Evolutionary conservation across 257 asterid species (phyloP), one percentile per base, ranked within the genome.

Genomic region (Primulina huaijiensis): DNA sequence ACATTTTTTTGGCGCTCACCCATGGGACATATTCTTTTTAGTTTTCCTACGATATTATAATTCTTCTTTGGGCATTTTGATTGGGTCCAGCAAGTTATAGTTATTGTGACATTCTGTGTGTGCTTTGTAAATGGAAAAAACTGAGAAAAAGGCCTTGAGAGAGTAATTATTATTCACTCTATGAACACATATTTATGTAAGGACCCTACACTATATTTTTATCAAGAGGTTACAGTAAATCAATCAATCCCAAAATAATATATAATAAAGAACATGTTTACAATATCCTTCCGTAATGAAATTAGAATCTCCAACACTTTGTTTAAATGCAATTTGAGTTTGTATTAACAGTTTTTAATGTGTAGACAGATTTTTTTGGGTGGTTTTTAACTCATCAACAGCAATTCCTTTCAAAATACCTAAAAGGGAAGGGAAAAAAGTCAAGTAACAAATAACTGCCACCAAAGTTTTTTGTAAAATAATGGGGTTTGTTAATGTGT

Each of bases 391-490:
- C 58, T 2, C n/a, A 33, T 64, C 21, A 64, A 37, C 52, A 20
- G 57, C 20, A 21, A 37, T 64, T 38, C 20, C 14, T 3, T 63
- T 20, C 27, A 21, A 35, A 52, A 64, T 35, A 63, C 19, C 57
- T 19, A 52, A 69, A 35, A 46, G 25, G 52, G 16, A 57, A 57
- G n/a, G 23, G 1, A 29, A 16, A 40, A 64, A 33, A 31, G n/a
- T 37, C 17, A 34, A 29, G 64, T 10, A 52, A 40, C 21, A 50
- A 50, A 8, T 5, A 14, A 65, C 70, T 57, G 19, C 53, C 60
- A 31, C 74, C 50, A 30, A 14, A 38, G 21, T 68, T n/a, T 57
- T 20, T 59, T 70, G 69, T 34, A 75, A 60, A 64, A 30, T 30
- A 1, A 8, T 43, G 5, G 31, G 63, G 57, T 72, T 52, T 56